Evolutionary conservation across 202 grass and related monocot species (phyloP), one percentile per base, ranked within the genome.

Genomic region (Digitaria exilis): DNA sequence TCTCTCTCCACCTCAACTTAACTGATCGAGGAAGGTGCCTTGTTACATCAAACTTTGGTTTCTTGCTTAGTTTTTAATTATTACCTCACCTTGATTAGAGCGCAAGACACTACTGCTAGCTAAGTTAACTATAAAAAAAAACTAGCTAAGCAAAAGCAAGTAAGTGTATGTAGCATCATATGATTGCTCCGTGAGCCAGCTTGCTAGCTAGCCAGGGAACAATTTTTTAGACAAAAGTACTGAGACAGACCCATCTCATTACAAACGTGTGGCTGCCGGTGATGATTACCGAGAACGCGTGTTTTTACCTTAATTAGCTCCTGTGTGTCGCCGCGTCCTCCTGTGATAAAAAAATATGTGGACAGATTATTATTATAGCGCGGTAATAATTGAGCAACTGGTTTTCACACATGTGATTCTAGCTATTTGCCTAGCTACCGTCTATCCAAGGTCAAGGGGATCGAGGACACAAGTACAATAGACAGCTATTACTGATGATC

Each of bases 1-100:
- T 37, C n/a, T n/a, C 43, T 24, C 4, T 52, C 13, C 18, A 62
- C 64, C 71, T 37, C 29, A 10, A 18, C 56, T 48, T 69, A 43
- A 41, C 73, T 34, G 59, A 84, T 76, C 30, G 24, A 89, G 87
- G 87, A 85, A 77, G 87, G 69, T 84, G 68, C 34, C 84, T 75
- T 80, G 80, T 86, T 75, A 76, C 88, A 75, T 86, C 79, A 21
- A 50, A 66, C 45, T 43, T 43, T 32, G 50, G 57, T 39, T 83
- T 79, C 58, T 54, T 25, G 42, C 59, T 85, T 68, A n/a, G 60
- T 66, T 37, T 1, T n/a, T 62, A 44, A 30, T 21, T n/a, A n/a
- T n/a, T 5, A 19, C 1, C 56, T 30, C 50, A 30, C 54, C 22
- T 59, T 2, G 7, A 6, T 39, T 74, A 55, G 21, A 29, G 35